Evolutionary conservation across 306 rosid species (phyloP).

Genomic region (Prunus davidiana): DNA sequence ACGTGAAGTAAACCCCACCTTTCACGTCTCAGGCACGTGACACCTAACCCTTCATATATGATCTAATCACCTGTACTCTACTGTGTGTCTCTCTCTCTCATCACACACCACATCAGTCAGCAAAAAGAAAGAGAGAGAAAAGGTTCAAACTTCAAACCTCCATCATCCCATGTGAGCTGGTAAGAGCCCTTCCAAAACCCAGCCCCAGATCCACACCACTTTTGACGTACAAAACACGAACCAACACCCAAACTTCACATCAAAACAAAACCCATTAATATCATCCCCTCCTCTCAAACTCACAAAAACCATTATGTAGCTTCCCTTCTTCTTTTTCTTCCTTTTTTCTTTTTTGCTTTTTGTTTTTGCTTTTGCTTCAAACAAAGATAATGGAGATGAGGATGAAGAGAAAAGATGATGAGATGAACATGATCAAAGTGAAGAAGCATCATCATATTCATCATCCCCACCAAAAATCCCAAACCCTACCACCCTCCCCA

Average conservation of each 20-base stretch:
- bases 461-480: conserved; percentile 30
- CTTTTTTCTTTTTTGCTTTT: too few relatives aligned
- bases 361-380: too few relatives aligned
- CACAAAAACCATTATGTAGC: background rate
- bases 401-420: background rate
- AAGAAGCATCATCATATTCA: background rate
- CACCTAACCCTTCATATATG: conserved; percentile 2
- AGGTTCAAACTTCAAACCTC: background rate
- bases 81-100: background rate
- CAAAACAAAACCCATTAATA: background rate
- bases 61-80: background rate
- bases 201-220: background rate
- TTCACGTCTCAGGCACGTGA: conserved; percentile 67
- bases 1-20: conserved; percentile 29
- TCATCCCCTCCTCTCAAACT: background rate
- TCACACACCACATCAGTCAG: background rate
- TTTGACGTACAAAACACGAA: background rate
- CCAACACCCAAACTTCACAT: background rate
- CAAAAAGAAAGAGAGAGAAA: background rate
- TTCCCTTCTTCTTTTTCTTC: too few relatives aligned
- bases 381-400: background rate
- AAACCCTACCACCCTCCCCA: conserved; percentile 76
- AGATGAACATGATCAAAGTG: background rate
- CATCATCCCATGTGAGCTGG: conserved; percentile 3
- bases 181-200: background rate